Conservation (phyloP, 176 grass and related monocot species). For the Zoysia japonica region DNA sequence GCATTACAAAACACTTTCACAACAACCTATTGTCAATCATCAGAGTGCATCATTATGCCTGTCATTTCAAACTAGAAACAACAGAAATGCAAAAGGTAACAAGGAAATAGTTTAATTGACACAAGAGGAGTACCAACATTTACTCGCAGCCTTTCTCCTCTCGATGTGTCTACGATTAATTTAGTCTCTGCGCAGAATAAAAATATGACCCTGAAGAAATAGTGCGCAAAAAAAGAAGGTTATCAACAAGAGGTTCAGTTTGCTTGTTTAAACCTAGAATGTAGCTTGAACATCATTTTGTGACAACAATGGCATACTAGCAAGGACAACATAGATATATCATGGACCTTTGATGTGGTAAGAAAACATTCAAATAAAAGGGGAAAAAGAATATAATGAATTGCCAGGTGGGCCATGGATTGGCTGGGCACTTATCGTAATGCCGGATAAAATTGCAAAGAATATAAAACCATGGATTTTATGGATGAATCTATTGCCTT, state of each 20-base stretch:
- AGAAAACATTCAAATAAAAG: not conserved
- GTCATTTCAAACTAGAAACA: conserved; percentile 23
- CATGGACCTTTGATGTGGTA: not conserved
- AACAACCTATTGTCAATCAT: not conserved
- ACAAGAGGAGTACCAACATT: conserved; percentile 59
- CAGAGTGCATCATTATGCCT: not conserved
- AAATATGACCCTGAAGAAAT: conserved; percentile 70
- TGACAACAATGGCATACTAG: not conserved
- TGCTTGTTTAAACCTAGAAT: conserved; percentile 15
- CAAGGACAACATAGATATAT: not conserved
- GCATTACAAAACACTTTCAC: conserved; percentile 26
- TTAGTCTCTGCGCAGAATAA: conserved; percentile 81
- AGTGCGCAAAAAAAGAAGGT: conserved; percentile 14
- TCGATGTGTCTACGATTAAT: conserved; percentile 93
- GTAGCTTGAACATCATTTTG: conserved; percentile 14
- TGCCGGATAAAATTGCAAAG: conserved; percentile 11
- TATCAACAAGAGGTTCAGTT: not conserved
- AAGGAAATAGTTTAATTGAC: conserved; percentile 18
- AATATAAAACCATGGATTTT: not conserved
- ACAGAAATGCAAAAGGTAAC: conserved; percentile 17
- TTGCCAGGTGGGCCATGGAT: not conserved
- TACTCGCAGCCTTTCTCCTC: conserved; percentile 85
- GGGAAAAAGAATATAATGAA: not conserved
- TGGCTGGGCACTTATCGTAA: not conserved
- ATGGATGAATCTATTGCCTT: not conserved